These are phyloP conservation scores for Wallacemonas collosoma DNA, from an alignment of 208 protist species.

Conservation along the genomic window DNA sequence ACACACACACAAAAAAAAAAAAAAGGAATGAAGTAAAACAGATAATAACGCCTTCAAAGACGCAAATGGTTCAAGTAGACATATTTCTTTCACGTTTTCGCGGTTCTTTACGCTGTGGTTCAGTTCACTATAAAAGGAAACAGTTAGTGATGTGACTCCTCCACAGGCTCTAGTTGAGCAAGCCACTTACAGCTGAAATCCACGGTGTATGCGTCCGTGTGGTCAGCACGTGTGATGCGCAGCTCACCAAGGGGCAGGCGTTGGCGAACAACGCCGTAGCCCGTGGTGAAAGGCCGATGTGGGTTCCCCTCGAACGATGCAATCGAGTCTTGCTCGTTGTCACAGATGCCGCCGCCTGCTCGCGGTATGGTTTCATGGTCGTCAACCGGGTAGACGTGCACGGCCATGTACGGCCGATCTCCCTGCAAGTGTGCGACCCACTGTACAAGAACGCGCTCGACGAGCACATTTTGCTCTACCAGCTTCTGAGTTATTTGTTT, in stretches of 20 bases:
- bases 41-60: not conserved
- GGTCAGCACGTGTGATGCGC: slow-evolving; percentile 11
- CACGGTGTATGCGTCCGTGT: slow-evolving; percentile 5
- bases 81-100: not conserved
- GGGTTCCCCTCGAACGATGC: slow-evolving; percentile 17
- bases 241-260: slow-evolving; percentile 26
- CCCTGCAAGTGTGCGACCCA: not conserved
- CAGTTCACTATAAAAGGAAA: not conserved
- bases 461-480: not conserved
- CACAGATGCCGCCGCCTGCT: not conserved
- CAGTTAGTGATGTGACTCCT: not conserved
- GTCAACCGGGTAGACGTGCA: slow-evolving; percentile 28
- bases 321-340: too few relatives aligned
- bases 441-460: not conserved
- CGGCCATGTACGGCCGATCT: slow-evolving; percentile 16
- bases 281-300: slow-evolving; percentile 24
- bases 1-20: slow-evolving; percentile 19
- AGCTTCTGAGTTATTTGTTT: not conserved
- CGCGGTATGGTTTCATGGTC: slow-evolving; percentile 4
- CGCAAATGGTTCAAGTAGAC: not conserved
- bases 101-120: not conserved
- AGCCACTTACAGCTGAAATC: not conserved
- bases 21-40: slow-evolving; percentile 18
- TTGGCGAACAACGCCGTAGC: slow-evolving; percentile 5
- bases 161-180: not conserved